phyloP scores from a whole-genome alignment of 768 basidiomycete genomes.

The Leucocoprinus sp. region DNA sequence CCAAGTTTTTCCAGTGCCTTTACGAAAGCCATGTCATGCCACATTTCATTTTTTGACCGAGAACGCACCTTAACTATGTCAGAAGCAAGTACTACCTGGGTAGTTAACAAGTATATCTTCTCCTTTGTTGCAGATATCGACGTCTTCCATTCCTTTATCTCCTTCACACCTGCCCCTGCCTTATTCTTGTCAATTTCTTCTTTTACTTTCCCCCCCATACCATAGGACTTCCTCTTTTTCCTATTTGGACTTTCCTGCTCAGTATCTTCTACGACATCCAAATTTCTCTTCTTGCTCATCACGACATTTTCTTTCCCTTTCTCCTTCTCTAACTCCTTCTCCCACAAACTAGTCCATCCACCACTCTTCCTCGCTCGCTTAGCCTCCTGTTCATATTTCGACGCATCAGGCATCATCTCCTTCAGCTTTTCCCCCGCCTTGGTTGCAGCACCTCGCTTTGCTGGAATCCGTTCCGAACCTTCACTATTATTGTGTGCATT shows the following conservation, averaged over 20 bases:
- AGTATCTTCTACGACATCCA: constrained; percentile 9
- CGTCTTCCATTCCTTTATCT: constrained; percentile 9
- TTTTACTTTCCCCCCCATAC: no score
- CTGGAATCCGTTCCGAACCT: constrained; percentile 4
- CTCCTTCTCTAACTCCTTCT: constrained; percentile 14
- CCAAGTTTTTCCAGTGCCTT: constrained; percentile 63
- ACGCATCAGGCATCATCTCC: constrained; percentile 72
- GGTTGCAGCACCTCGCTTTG: constrained; percentile 34
- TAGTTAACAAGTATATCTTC: constrained; percentile 55
- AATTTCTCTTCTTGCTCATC: constrained; percentile 5
- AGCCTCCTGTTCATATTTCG: constrained; percentile 62
- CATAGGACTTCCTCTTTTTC: constrained; percentile 13
- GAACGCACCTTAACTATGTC: constrained; percentile 49
- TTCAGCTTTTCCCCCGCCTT: constrained; percentile 46
- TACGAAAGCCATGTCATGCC: no score
- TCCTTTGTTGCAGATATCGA: constrained; percentile 2
- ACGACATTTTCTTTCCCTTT: constrained; percentile 12
- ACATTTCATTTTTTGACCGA: no score
- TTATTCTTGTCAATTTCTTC: constrained; percentile 9
- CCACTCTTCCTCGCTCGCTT: constrained; percentile 27
- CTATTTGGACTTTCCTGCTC: neutral
- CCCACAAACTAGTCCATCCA: constrained; percentile 14
- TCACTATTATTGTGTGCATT: neutral
- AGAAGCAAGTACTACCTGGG: constrained; percentile 51
- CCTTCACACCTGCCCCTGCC: constrained; percentile 14